Percentiles rank a stretch among this genome's conserved stretches.
phyloP scores from a whole-genome alignment of 768 basidiomycete genomes.

The Lactarius hatsudake region DNA sequence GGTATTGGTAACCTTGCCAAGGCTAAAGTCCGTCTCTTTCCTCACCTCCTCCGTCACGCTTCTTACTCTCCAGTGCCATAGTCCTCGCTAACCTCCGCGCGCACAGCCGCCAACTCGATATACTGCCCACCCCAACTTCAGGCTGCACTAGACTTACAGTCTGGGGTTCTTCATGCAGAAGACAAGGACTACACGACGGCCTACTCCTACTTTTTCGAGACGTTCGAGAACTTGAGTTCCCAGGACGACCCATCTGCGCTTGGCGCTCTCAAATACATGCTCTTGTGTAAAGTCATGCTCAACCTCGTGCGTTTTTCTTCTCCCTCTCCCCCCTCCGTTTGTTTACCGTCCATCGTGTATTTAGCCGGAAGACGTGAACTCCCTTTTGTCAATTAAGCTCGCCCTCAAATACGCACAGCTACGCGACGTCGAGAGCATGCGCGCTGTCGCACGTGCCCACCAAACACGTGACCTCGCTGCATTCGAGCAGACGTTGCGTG shows the following conservation, averaged over 20 bases:
- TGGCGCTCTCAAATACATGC: conserved; percentile 94
- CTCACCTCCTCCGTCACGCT: background rate
- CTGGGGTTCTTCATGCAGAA: conserved; percentile 87
- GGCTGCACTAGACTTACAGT: conserved; percentile 61
- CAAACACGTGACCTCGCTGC: conserved; percentile 85
- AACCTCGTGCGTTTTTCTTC: conserved; percentile 64
- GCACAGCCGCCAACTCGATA: conserved; percentile 93
- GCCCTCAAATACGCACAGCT: conserved; percentile 84
- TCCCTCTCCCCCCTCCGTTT: background rate
- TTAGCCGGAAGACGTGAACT: conserved; percentile 91
- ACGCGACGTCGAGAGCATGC: conserved; percentile 93
- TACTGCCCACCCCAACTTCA: conserved; percentile 81
- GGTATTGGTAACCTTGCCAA: conserved; percentile 87
- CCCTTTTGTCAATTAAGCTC: conserved; percentile 82
- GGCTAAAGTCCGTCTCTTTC: conserved; percentile 60
- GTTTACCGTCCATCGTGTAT: background rate
- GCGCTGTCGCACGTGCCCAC: conserved; percentile 91
- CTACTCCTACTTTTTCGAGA: conserved; percentile 96
- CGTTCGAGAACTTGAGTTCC: conserved; percentile 83
- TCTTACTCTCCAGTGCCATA: conserved; percentile 30
- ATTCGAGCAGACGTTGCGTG: conserved; percentile 83
- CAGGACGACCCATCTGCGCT: conserved; percentile 70
- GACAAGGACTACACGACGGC: conserved; percentile 98
- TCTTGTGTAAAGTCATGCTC: conserved; percentile 97
- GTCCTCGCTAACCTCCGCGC: conserved; percentile 85